Evolutionary conservation across 352 stramenopile species (phyloP).

Genomic region (Pelagophyceae sp.): DNA sequence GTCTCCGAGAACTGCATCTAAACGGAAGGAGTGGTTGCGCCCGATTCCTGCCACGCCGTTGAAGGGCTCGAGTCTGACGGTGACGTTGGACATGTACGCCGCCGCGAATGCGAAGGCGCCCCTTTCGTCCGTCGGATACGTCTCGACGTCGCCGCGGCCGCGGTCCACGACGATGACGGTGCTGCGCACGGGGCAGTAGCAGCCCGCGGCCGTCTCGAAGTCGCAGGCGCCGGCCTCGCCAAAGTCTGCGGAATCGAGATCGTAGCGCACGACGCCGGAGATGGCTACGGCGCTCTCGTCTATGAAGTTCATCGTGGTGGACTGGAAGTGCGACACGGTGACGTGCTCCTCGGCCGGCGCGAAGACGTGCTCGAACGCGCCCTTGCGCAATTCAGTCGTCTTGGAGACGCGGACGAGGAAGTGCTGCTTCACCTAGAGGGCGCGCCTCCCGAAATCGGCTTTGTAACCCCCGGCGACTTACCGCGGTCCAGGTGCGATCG

Average conservation of each 20-base stretch:
- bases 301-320: neutral
- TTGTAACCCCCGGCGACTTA: too few species aligned
- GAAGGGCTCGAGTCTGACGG: neutral
- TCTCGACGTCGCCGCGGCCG: neutral
- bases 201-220: neutral
- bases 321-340: neutral
- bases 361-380: neutral
- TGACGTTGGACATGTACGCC: neutral
- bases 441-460: too few species aligned
- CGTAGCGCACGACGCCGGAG: neutral
- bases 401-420: neutral
- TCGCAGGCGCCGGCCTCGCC: neutral
- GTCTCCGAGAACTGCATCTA: neutral
- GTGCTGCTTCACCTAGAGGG: neutral
- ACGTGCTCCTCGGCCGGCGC: neutral
- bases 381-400: neutral
- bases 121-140: neutral
- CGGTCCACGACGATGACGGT: too few species aligned
- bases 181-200: neutral
- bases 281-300: neutral
- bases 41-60: neutral
- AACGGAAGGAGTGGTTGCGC: neutral
- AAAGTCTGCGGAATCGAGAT: neutral
- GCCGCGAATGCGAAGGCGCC: neutral
- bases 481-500: neutral